Evolutionary conservation across 306 rosid species (phyloP).

Genomic region (Cucumis cinereus): DNA sequence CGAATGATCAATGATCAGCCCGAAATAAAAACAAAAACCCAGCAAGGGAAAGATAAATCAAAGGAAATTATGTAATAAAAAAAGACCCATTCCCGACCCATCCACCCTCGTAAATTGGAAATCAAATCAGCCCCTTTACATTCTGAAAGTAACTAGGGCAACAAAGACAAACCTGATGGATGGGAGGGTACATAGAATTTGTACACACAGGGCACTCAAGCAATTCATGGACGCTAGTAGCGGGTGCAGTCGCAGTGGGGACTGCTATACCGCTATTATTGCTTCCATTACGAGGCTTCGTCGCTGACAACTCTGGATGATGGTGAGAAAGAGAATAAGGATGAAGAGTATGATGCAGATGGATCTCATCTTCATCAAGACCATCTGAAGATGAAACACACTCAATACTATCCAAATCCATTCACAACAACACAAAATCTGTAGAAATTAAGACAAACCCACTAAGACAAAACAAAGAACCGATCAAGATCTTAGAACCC

Average conservation of each 20-base stretch:
- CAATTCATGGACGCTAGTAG: slow-evolving; percentile 93
- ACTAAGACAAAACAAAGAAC: not conserved
- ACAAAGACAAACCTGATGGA: slow-evolving; percentile 55
- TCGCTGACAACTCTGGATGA: slow-evolving; percentile 57
- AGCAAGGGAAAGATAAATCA: not conserved
- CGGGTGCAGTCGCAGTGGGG: slow-evolving; percentile 55
- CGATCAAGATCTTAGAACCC: slow-evolving; percentile 1
- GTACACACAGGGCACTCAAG: slow-evolving; percentile 95
- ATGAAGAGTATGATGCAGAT: slow-evolving; percentile 31
- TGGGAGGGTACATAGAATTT: slow-evolving; percentile 96
- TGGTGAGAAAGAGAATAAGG: slow-evolving; percentile 41
- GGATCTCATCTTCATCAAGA: slow-evolving; percentile 94
- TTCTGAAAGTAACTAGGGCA: slow-evolving; percentile 4
- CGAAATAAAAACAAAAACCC: not conserved
- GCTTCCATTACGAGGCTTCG: slow-evolving; percentile 53
- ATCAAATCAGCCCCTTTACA: not conserved
- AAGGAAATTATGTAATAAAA: not conserved
- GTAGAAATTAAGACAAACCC: slow-evolving; percentile 10
- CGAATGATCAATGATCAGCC: slow-evolving; percentile 1
- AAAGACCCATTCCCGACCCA: not conserved
- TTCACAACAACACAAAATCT: slow-evolving; percentile 11
- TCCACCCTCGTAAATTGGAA: not conserved
- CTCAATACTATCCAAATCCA: slow-evolving; percentile 87
- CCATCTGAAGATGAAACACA: slow-evolving; percentile 75
- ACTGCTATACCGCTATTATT: slow-evolving; percentile 25